Base-by-base conservation (phyloP, 148 eudicot species). In the Chenopodium album region DNA sequence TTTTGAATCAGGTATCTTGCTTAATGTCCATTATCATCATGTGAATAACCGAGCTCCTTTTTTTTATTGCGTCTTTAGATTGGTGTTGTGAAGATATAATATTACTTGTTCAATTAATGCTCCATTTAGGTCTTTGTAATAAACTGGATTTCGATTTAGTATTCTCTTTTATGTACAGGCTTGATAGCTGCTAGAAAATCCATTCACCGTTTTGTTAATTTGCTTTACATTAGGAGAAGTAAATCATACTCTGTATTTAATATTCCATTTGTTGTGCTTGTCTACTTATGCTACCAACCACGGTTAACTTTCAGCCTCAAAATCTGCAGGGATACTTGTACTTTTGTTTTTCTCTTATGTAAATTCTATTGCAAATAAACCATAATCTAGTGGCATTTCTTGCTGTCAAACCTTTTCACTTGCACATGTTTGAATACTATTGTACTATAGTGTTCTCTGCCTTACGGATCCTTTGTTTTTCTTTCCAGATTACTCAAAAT, bases 1-100 rank as follows among this genome's bases (percentile, higher is more conserved):
- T 92, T 63, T 46, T 94, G 41, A 92, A 91, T 73, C 92, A 91
- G 98, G 98, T 84, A 87, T 72, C 29, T 77, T 65, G 64, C 67
- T 83, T 31, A 9, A 64, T 47, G 13, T 41, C 44, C 44, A 41
- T 0, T 6, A 41, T 41, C 44, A 41, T 41, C 44, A 6, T 41
- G 44, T 41, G 44, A 41, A 41, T 41, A 41, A 41, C 44, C 7
- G 44, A 41, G 44, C 1, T 41, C 44, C 44, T 22, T 17, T 56
- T 34, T 54, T 56, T 17, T 1, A 50, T 50, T 50, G 54, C 54
- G 0, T 50, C 54, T 50, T 41, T 50, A 50, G 54, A 13, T 50
- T 13, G 54, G 14, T 50, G 16, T 50, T 50, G 16, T 50, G 54
- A 50, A 50, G 13, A 26, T 50, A 2, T 50, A 50, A 11, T 50